Conservation (phyloP, 805 yeast species). For the Candida oleophila region DNA sequence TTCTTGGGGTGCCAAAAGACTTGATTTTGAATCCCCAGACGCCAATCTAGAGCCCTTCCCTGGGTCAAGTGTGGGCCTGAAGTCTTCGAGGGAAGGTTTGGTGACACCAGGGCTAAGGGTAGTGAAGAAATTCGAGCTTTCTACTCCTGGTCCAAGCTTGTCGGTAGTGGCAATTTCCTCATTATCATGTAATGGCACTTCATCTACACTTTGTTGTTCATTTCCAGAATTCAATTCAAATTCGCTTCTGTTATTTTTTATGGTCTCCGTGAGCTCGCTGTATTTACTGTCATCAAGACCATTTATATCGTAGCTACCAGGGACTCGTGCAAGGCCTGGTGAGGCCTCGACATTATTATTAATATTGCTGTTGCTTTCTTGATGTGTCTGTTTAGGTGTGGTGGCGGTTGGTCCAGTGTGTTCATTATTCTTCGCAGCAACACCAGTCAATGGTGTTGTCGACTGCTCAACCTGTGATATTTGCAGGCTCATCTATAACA, state of each 20-base stretch:
- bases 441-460: not conserved
- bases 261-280: slow-evolving; percentile 11
- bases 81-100: not conserved
- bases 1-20: slow-evolving; percentile 14
- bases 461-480: not conserved
- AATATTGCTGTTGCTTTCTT: not conserved
- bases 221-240: not conserved
- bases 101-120: not conserved
- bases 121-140: not conserved
- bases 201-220: not conserved
- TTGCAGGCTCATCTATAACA: not conserved
- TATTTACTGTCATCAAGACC: slow-evolving; percentile 13
- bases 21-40: not conserved
- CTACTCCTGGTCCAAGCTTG: not conserved
- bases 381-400: not conserved
- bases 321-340: slow-evolving; percentile 20
- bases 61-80: slow-evolving; percentile 45
- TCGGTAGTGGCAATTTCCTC: not conserved
- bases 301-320: slow-evolving; percentile 21
- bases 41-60: slow-evolving; percentile 35
- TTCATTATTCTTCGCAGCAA: not conserved
- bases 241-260: slow-evolving; percentile 4
- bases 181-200: not conserved
- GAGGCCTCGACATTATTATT: not conserved
- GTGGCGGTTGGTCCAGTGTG: not conserved